Base-by-base conservation (phyloP, 1,284 basidiomycete species). In the Meira miltonrushii region DNA sequence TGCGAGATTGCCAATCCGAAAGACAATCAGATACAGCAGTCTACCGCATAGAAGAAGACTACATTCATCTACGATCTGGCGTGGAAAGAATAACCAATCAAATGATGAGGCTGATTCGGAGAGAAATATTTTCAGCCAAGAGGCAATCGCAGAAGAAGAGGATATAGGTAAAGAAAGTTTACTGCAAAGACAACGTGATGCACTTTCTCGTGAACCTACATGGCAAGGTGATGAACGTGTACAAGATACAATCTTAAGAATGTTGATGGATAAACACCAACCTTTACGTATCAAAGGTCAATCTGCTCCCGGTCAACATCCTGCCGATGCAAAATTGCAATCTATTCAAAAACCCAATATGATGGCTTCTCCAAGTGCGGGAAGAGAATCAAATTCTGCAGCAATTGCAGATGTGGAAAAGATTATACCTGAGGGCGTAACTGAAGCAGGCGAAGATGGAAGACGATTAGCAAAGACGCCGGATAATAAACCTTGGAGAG, bases 211-310 rank as follows among this genome's bases (percentile, higher is more conserved):
- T 48, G 25, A 47, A 37, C 63, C 66, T 2, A 41, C 65, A 8
- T 74, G 72, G 71, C 67, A 68, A 2, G 72, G 71, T 21, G 69
- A 74, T 10, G 72, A 75, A 46, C 57, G 71, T 0, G 40, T 73
- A 0, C 66, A 74, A 46, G 69, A 72, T 46, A 67, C 69, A 0
- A 66, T 75, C 1, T 59, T 72, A 13, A 67, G 72, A 2, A 74
- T 75, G 71, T 58, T 75, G n/a, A 66, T 72, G 62, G 71, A 75
- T 63, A 75, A 73, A 54, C 69, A 75, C 56, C 71, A 74, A 38
- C 72, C 72, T 1, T 44, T 75, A 12, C 54, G 71, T n/a, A 41
- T 65, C 21, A 54, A 12, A 17, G 25, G 40, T 0, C 33, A 46
- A 0, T 40, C 46, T 6, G 50, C 44, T 0, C 2, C 43, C 1